These are phyloP conservation scores for Cutaneotrichosporon sp. DNA, from an alignment of 1,284 basidiomycete species.

Conservation along the genomic window DNA sequence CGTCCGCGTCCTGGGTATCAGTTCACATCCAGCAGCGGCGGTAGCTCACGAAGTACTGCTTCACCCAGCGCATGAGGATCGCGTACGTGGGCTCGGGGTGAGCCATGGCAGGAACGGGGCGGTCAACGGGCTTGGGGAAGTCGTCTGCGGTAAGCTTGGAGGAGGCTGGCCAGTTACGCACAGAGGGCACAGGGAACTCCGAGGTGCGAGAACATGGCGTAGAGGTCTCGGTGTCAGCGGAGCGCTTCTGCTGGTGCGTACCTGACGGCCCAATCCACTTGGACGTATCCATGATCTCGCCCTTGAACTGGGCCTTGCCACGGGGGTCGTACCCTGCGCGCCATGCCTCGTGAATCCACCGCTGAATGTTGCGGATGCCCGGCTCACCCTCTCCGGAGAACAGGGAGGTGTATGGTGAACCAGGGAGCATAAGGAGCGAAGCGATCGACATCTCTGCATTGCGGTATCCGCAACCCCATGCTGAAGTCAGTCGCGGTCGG, in stretches of 20 bases:
- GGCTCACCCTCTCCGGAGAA: constrained; percentile 56
- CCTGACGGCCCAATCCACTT: constrained; percentile 82
- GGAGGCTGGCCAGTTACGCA: constrained; percentile 17
- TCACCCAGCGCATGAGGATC: constrained; percentile 43
- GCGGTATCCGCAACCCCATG: constrained; percentile 63
- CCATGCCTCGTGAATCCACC: constrained; percentile 80
- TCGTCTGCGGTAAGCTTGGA: constrained; percentile 35
- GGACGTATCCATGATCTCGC: constrained; percentile 62
- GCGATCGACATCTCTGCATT: constrained; percentile 82
- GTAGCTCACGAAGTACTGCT: constrained; percentile 45
- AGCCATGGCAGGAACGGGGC: neutral
- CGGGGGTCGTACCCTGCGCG: constrained; percentile 67
- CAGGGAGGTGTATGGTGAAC: constrained; percentile 27
- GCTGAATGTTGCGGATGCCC: constrained; percentile 70
- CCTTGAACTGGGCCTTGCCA: constrained; percentile 64
- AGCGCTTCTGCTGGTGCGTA: constrained; percentile 42
- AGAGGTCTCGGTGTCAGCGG: constrained; percentile 55
- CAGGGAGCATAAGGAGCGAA: constrained; percentile 60
- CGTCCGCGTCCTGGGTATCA: constrained; percentile 14
- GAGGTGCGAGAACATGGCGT: constrained; percentile 47
- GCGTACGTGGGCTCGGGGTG: constrained; percentile 29
- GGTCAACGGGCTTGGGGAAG: constrained; percentile 41
- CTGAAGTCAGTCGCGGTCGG: constrained; percentile 13
- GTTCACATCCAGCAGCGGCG: neutral
- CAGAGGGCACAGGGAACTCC: constrained; percentile 64